These are phyloP conservation scores for Kwoniella bestiolae DNA, from an alignment of 768 basidiomycete species.

Conservation along the genomic window DNA sequence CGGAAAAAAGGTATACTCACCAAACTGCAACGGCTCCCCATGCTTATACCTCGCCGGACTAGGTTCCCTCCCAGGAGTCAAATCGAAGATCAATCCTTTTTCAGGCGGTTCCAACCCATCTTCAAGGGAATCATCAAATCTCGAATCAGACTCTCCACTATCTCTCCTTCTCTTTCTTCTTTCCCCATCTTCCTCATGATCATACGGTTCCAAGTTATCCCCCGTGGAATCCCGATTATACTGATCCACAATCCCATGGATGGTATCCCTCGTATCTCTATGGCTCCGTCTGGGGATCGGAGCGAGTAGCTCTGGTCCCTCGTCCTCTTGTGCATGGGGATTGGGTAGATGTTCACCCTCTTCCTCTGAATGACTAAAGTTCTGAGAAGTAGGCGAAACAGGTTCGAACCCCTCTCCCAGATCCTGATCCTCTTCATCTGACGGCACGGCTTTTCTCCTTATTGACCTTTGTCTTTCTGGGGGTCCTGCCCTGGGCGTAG, in stretches of 20 bases:
- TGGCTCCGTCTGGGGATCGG: slow-evolving; percentile 8
- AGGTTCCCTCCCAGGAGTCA: slow-evolving; percentile 54
- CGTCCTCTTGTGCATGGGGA: not conserved
- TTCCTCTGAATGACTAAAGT: not conserved
- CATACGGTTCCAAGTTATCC: not conserved
- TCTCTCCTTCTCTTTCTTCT: not conserved
- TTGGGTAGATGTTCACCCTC: too few species aligned
- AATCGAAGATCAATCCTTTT: slow-evolving; percentile 37
- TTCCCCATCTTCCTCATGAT: not conserved
- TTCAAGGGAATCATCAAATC: slow-evolving; percentile 1
- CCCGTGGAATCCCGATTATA: slow-evolving; percentile 20
- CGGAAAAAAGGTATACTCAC: slow-evolving; percentile 32
- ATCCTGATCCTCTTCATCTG: slow-evolving; percentile 11
- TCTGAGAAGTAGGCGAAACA: slow-evolving; percentile 8
- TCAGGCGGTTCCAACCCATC: slow-evolving; percentile 38
- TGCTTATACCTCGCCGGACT: slow-evolving; percentile 54
- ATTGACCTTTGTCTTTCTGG: not conserved
- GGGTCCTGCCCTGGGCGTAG: not conserved
- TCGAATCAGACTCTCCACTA: too few species aligned
- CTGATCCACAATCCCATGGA: slow-evolving; percentile 24
- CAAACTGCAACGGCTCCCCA: slow-evolving; percentile 53
- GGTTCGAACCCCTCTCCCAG: not conserved
- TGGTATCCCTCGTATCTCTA: slow-evolving; percentile 22
- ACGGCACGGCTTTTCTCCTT: slow-evolving; percentile 1
- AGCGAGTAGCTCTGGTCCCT: slow-evolving; percentile 7